Percentiles rank a stretch among this genome's conserved stretches.
Evolutionary conservation across 129 eudicot species (phyloP).

Genomic region (Oenanthe sinensis): DNA sequence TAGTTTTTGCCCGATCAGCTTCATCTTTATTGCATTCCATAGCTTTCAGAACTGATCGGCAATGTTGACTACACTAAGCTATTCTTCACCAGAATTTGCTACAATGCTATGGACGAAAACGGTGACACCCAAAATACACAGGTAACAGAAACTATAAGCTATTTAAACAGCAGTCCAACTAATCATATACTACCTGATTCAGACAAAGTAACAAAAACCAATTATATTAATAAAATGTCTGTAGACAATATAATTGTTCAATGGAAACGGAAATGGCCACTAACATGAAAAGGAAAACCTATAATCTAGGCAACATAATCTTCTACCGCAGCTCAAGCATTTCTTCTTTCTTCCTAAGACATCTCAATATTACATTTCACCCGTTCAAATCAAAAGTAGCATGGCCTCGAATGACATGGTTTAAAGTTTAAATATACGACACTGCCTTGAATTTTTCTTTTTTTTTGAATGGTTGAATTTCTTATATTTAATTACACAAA

Average conservation of each 20-base stretch:
- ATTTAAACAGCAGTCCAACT: neutral
- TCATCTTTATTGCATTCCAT: conserved; percentile 99
- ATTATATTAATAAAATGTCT: neutral
- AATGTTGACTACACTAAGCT: conserved; percentile 8
- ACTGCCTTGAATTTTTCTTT: neutral
- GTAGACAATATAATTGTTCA: neutral
- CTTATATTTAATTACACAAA: neutral
- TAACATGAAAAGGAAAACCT: neutral
- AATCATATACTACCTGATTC: conserved; percentile 31
- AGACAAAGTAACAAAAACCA: neutral
- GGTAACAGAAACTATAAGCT: conserved; percentile 13
- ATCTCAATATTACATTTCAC: neutral
- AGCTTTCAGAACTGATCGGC: conserved; percentile 20
- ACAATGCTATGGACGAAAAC: neutral
- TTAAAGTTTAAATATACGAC: neutral
- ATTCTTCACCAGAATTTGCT: neutral
- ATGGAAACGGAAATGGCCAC: neutral
- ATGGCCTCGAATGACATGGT: neutral
- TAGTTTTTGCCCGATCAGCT: conserved; percentile 63
- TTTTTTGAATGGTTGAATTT: too few relatives aligned
- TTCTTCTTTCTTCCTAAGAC: neutral
- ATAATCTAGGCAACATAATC: neutral
- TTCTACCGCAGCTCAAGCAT: neutral
- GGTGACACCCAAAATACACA: conserved; percentile 13
- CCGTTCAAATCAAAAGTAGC: neutral